phyloP scores from a whole-genome alignment of 352 stramenopile species.

The Pythium rishiriense region DNA sequence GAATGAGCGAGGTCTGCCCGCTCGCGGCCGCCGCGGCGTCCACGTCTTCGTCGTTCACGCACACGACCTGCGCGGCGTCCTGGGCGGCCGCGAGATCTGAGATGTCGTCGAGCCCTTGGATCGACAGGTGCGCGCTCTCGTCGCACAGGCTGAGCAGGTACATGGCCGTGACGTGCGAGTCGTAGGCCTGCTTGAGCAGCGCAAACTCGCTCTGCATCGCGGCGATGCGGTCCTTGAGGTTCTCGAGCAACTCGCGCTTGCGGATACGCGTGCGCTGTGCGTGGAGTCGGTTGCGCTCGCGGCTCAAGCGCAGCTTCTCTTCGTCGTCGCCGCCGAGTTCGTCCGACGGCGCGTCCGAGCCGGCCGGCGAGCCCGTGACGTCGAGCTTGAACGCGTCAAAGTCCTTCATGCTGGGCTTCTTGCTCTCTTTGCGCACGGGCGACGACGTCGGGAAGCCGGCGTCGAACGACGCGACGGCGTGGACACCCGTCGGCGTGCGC shows the following conservation, averaged over 20 bases:
- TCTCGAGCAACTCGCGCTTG: slow-evolving; percentile 76
- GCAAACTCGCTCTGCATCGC: slow-evolving; percentile 59
- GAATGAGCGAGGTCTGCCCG: slow-evolving; percentile 29
- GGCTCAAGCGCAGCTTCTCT: slow-evolving; percentile 70
- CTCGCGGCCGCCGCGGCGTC: slow-evolving; percentile 29
- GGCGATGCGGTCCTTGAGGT: slow-evolving; percentile 69
- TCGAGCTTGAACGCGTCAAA: slow-evolving; percentile 42
- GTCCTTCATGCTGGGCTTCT: slow-evolving; percentile 24
- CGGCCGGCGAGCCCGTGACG: slow-evolving; percentile 22
- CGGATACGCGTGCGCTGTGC: slow-evolving; percentile 73
- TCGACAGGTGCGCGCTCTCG: slow-evolving; percentile 37
- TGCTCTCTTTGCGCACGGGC: slow-evolving; percentile 59
- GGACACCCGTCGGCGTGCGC: slow-evolving; percentile 58
- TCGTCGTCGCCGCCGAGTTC: slow-evolving; percentile 35
- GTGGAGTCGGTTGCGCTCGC: slow-evolving; percentile 75
- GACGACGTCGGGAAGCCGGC: slow-evolving; percentile 54
- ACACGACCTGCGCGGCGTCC: slow-evolving; percentile 36
- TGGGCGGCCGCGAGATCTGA: slow-evolving; percentile 37
- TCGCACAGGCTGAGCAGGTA: slow-evolving; percentile 56
- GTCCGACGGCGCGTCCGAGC: slow-evolving; percentile 41
- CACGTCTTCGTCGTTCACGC: slow-evolving; percentile 37
- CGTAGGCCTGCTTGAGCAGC: slow-evolving; percentile 71
- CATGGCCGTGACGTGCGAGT: slow-evolving; percentile 72
- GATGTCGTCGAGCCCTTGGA: slow-evolving; percentile 55
- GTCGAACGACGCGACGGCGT: slow-evolving; percentile 31